Evolutionary conservation across 2,329 filamentous ascomycete species (phyloP).

Genomic region (Mycogone perniciosa): DNA sequence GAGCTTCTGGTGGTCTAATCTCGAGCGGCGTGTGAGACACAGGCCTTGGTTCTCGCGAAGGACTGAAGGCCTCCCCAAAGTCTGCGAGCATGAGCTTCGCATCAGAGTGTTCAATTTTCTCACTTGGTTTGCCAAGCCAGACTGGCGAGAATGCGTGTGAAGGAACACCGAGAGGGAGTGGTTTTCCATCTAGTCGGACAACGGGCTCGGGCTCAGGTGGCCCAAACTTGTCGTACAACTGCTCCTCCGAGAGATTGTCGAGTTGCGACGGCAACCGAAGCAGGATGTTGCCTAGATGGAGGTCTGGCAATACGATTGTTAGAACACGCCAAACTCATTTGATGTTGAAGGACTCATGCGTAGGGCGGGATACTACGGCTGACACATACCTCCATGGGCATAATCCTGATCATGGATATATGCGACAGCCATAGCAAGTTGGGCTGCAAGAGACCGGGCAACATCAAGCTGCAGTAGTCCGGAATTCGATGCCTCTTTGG

Average conservation of each 20-base stretch:
- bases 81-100: conserved; percentile 23
- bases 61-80: conserved; percentile 32
- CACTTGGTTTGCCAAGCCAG: conserved; percentile 29
- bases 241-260: conserved; percentile 17
- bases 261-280: conserved; percentile 20
- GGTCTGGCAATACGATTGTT: conserved; percentile 14
- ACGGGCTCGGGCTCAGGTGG: conserved; percentile 19
- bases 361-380: too few species aligned
- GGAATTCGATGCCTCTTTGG: conserved; percentile 14
- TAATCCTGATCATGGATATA: conserved; percentile 24
- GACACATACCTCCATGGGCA: conserved; percentile 24
- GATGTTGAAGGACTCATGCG: too few species aligned
- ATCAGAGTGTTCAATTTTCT: conserved; percentile 23
- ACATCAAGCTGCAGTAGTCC: conserved; percentile 21
- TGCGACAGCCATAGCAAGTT: conserved; percentile 25
- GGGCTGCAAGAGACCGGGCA: conserved; percentile 23
- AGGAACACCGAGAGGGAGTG: conserved; percentile 23
- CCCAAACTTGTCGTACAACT: conserved; percentile 22
- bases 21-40: conserved; percentile 26
- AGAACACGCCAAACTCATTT: too few species aligned
- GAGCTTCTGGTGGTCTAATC: conserved; percentile 28
- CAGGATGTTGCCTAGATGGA: conserved; percentile 31
- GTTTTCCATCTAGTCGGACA: conserved; percentile 15
- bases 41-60: conserved; percentile 15
- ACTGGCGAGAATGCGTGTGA: conserved; percentile 23